phyloP scores from a whole-genome alignment of 2,329 filamentous ascomycete species.

The Fusarium sp. region DNA sequence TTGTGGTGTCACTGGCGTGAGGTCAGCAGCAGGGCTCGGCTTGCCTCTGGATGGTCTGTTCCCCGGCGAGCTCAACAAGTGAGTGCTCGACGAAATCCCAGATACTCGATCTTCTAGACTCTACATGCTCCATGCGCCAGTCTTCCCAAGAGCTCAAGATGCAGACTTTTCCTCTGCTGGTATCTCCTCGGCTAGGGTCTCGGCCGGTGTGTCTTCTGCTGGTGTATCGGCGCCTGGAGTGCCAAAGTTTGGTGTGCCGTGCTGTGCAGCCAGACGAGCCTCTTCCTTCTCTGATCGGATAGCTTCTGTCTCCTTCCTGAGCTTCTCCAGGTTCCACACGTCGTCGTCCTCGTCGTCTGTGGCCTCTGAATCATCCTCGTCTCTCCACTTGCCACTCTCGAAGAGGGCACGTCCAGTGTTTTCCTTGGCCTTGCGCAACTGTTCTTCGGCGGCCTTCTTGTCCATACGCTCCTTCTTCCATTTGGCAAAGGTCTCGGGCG shows the following conservation, averaged over 20 bases:
- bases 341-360: slow-evolving; percentile 73
- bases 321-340: slow-evolving; percentile 84
- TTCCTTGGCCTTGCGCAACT: slow-evolving; percentile 91
- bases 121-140: slow-evolving; percentile 33
- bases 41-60: slow-evolving; percentile 46
- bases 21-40: slow-evolving; percentile 46
- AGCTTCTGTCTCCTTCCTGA: slow-evolving; percentile 87
- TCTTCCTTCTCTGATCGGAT: slow-evolving; percentile 81
- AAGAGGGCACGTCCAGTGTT: slow-evolving; percentile 95
- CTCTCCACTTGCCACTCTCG: slow-evolving; percentile 93
- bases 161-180: slow-evolving; percentile 39
- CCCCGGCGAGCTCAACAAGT: slow-evolving; percentile 38
- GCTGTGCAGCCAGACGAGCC: slow-evolving; percentile 65
- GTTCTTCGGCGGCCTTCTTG: slow-evolving; percentile 96
- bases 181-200: slow-evolving; percentile 31
- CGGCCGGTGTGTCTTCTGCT: slow-evolving; percentile 29
- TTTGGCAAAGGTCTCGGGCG: slow-evolving; percentile 89
- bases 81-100: slow-evolving; percentile 41
- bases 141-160: slow-evolving; percentile 36
- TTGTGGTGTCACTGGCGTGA: slow-evolving; percentile 30
- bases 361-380: slow-evolving; percentile 71
- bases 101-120: slow-evolving; percentile 39
- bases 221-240: slow-evolving; percentile 26
- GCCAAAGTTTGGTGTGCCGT: slow-evolving; percentile 40
- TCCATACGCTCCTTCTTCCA: slow-evolving; percentile 96